These are phyloP conservation scores for Metschnikowia corniflorae DNA, from an alignment of 805 yeast genomes.

Conservation along the genomic window DNA sequence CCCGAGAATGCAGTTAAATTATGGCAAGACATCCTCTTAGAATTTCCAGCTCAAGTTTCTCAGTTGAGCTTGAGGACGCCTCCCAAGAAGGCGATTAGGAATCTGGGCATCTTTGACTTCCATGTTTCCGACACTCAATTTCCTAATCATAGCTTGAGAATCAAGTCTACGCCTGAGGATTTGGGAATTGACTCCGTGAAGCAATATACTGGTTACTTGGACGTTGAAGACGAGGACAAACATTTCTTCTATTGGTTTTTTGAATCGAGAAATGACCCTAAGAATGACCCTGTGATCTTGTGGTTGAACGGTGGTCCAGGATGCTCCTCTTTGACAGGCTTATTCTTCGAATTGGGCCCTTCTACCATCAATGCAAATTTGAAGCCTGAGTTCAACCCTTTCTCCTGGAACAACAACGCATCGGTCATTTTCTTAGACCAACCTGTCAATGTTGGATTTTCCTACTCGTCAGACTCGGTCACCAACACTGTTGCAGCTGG, in stretches of 20 bases:
- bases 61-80: constrained; percentile 47
- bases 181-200: constrained; percentile 80
- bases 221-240: constrained; percentile 76
- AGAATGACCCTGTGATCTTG: constrained; percentile 77
- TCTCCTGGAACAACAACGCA: constrained; percentile 91
- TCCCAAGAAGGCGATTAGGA: constrained; percentile 38
- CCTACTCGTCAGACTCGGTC: constrained; percentile 66
- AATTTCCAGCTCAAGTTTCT: constrained; percentile 56
- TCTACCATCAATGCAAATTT: constrained; percentile 64
- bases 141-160: constrained; percentile 29
- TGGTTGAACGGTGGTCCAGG: constrained; percentile 99
- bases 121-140: constrained; percentile 37
- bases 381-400: constrained; percentile 72
- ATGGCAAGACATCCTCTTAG: constrained; percentile 64
- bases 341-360: constrained; percentile 91
- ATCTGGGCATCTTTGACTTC: constrained; percentile 30
- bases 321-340: constrained; percentile 86
- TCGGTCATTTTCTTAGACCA: constrained; percentile 89
- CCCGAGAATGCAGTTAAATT: constrained; percentile 46
- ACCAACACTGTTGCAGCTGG: constrained; percentile 79
- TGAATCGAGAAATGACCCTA: constrained; percentile 70
- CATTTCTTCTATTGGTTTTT: constrained; percentile 93
- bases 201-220: constrained; percentile 84
- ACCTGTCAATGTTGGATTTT: constrained; percentile 90
- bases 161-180: constrained; percentile 19